Conservation (phyloP, 2,329 filamentous ascomycete species). For the Talaromyces funiculosus region DNA sequence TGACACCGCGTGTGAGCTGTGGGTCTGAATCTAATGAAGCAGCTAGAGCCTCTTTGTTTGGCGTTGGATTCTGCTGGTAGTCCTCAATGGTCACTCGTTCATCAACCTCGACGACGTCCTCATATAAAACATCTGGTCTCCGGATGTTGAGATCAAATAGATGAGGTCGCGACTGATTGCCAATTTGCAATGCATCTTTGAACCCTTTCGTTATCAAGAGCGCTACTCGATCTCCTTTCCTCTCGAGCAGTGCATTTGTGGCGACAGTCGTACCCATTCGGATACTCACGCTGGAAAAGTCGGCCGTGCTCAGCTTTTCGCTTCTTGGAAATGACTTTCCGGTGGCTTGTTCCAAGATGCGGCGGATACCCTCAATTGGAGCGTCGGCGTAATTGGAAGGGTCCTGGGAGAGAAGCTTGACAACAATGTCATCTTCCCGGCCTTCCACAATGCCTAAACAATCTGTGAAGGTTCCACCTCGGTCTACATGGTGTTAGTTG, state of each 20-base stretch:
- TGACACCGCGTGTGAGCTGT: conserved; percentile 45
- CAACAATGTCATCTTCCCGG: conserved; percentile 20
- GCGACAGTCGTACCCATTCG: conserved; percentile 90
- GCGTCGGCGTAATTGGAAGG: conserved; percentile 24
- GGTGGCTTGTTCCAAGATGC: conserved; percentile 45
- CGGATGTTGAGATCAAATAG: conserved; percentile 81
- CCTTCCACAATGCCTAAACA: conserved; percentile 64
- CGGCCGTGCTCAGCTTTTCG: conserved; percentile 13
- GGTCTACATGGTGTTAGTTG: conserved; percentile 35
- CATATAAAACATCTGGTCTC: conserved; percentile 57
- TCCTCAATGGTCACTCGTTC: conserved; percentile 45
- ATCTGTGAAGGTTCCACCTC: conserved; percentile 88
- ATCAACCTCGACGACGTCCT: conserved; percentile 21
- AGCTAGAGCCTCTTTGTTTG: conserved; percentile 19
- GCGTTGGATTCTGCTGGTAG: conserved; percentile 19
- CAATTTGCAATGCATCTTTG: conserved; percentile 74
- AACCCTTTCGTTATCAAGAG: conserved; percentile 80
- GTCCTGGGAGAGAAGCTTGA: conserved; percentile 25
- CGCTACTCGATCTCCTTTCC: conserved; percentile 78
- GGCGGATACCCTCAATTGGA: conserved; percentile 79
- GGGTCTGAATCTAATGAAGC: conserved; percentile 16
- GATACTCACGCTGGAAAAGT: conserved; percentile 33
- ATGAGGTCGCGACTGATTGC: conserved; percentile 78
- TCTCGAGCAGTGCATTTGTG: conserved; percentile 78
- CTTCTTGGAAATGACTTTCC: conserved; percentile 16